Conservation (phyloP, 139 green algal species). For the Edaphochlamys debaryana region DNA sequence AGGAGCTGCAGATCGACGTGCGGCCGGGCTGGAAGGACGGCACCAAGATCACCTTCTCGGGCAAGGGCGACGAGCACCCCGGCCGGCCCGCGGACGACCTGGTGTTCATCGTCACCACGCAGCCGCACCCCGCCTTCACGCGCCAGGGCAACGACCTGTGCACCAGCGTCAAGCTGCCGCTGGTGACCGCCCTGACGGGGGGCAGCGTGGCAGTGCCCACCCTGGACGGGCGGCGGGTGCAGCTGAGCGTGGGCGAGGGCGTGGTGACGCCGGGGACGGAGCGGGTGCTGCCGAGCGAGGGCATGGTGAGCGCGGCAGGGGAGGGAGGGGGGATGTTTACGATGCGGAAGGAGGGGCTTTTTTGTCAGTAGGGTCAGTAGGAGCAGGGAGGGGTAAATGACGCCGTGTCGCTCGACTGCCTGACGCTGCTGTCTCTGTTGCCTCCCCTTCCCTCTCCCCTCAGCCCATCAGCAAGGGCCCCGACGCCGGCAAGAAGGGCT, state of each 20-base stretch:
- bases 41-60: slow-evolving; percentile 47
- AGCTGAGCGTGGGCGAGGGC: not conserved
- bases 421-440: too few relatives aligned
- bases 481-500: slow-evolving; percentile 26
- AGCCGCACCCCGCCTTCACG: slow-evolving; percentile 52
- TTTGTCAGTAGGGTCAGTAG: too few relatives aligned
- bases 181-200: slow-evolving; percentile 50
- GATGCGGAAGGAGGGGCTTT: too few relatives aligned
- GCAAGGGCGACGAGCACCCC: slow-evolving; percentile 64
- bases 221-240: slow-evolving; percentile 44
- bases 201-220: slow-evolving; percentile 29
- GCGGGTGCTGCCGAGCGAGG: slow-evolving; percentile 24
- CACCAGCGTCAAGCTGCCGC: slow-evolving; percentile 6
- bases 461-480: slow-evolving; percentile 50
- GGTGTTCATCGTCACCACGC: slow-evolving; percentile 57
- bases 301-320: too few relatives aligned
- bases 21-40: slow-evolving; percentile 81
- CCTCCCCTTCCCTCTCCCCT: too few relatives aligned
- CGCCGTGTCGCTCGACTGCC: too few relatives aligned
- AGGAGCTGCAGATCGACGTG: slow-evolving; percentile 72
- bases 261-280: slow-evolving; percentile 30
- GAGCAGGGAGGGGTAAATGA: too few relatives aligned
- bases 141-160: slow-evolving; percentile 11
- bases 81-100: slow-evolving; percentile 55
- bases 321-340: too few relatives aligned